Conservation (phyloP, 1,284 basidiomycete species). For the Pterulicium gracile region DNA sequence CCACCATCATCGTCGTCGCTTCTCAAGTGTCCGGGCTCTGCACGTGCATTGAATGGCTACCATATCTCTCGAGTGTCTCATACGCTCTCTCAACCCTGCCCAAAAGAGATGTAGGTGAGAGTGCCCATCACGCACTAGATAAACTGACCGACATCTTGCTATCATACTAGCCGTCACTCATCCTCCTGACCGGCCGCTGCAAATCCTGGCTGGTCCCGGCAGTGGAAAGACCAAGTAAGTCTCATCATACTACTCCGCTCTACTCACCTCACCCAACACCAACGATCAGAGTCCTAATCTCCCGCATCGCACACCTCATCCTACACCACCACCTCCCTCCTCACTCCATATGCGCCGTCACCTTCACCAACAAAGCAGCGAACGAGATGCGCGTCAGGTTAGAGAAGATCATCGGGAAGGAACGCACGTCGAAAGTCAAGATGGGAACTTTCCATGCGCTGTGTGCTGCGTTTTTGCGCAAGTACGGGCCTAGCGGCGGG, state of each 20-base stretch:
- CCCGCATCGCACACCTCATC: constrained; percentile 71
- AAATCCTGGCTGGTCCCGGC: constrained; percentile 81
- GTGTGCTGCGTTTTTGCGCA: constrained; percentile 65
- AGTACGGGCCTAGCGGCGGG: too few species aligned
- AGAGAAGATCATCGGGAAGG: constrained; percentile 58
- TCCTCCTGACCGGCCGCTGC: constrained; percentile 51
- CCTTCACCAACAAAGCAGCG: constrained; percentile 86
- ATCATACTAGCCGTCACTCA: constrained; percentile 50
- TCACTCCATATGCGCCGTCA: constrained; percentile 66
- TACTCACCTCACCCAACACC: neutral
- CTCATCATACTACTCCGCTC: constrained; percentile 9
- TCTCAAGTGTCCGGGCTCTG: too few species aligned
- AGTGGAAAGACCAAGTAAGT: constrained; percentile 49
- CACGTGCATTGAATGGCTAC: too few species aligned
- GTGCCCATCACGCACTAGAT: neutral
- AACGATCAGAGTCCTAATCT: constrained; percentile 56
- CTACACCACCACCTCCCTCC: constrained; percentile 44
- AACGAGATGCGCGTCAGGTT: constrained; percentile 81
- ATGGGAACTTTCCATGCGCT: constrained; percentile 82
- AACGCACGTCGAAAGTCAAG: constrained; percentile 48
- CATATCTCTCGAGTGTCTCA: neutral
- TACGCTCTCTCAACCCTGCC: neutral
- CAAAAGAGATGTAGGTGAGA: neutral
- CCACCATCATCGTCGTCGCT: too few species aligned
- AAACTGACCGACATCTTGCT: neutral